Percentiles rank a stretch among this genome's conserved stretches.
Evolutionary conservation across 176 grass and related monocot genomes (phyloP).

Genomic region (Typha latifolia): DNA sequence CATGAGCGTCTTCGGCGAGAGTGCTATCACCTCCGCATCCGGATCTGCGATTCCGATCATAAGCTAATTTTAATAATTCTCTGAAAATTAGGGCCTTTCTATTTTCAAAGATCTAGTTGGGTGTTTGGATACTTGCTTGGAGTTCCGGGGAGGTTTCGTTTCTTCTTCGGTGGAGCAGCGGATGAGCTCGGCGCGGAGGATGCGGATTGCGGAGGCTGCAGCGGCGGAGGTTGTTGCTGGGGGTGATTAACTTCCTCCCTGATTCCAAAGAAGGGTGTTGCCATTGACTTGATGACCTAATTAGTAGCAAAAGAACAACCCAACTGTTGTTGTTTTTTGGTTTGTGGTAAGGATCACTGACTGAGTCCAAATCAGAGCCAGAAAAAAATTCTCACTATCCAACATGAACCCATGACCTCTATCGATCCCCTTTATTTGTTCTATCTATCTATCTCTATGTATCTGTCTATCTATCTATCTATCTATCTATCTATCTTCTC

Average conservation of each 20-base stretch:
- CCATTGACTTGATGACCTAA: constrained; percentile 14
- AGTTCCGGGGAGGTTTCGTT: constrained; percentile 84
- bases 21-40: constrained; percentile 88
- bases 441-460: constrained; percentile 14
- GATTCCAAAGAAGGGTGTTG: constrained; percentile 64
- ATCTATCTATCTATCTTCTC: neutral
- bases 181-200: neutral
- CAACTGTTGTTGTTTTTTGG: constrained; percentile 12
- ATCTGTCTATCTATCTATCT: no score
- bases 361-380: constrained; percentile 15
- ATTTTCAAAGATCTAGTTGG: neutral
- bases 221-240: neutral
- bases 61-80: no score
- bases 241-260: constrained; percentile 16
- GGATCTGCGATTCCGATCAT: constrained; percentile 38
- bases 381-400: constrained; percentile 14
- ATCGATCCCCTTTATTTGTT: constrained; percentile 2
- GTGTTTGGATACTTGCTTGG: constrained; percentile 53
- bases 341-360: constrained; percentile 24
- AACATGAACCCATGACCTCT: constrained; percentile 6
- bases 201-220: neutral
- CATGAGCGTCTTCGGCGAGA: constrained; percentile 73
- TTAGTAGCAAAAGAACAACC: neutral
- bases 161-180: constrained; percentile 47
- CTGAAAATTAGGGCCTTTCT: no score